Evolutionary conservation across 2,329 filamentous ascomycete species (phyloP), one percentile per base, ranked within the genome.

Genomic region (Plenodomus biglobosus): DNA sequence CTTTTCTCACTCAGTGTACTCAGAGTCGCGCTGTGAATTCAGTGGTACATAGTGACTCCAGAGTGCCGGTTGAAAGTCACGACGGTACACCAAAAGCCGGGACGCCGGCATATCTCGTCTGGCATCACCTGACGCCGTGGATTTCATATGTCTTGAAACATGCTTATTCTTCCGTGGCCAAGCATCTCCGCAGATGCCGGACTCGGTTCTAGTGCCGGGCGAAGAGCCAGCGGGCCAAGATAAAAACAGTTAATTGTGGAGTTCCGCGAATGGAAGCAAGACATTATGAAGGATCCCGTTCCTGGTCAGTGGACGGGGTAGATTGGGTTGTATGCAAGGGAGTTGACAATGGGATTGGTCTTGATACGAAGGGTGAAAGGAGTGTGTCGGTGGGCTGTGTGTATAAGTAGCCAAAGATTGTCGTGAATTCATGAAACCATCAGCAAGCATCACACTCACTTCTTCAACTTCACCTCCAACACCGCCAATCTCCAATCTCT

Each of bases 261-360:
- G 39, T 46, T 58, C 46, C 48, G 50, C 48, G 56, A 59, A 59
- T 56, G 48, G 52, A 40, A 19, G 24, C 30, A 44, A 35, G 34
- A 40, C 8, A 30, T 18, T 15, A 36, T 17, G 6, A n/a, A 40
- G 37, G 22, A 46, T 17, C 3, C 30, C 22, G 11, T 13, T 27
- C 39, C 40, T 35, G 16, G 38, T 27, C 7, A 36, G 47, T 49
- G 44, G 50, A 44, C 52, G 40, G 44, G n/a, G 32, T 13, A 24
- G 37, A 39, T n/a, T 34, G 41, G 21, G 39, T 3, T 7, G 27
- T 32, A 32, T 15, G 15, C 27, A 6, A 32, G 11, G 13, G 15
- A 32, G 27, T 10, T 32, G 11, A 32, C 22, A 24, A 15, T 11
- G 8, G 27, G 11, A 11, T 8, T 3, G 27, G 8, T 7, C 3